A percentile compares a stretch with the other conserved stretches of the same genome.
These are phyloP conservation scores for Ambrosia artemisiifolia DNA, from an alignment of 129 eudicot genomes.

Conservation along the genomic window DNA sequence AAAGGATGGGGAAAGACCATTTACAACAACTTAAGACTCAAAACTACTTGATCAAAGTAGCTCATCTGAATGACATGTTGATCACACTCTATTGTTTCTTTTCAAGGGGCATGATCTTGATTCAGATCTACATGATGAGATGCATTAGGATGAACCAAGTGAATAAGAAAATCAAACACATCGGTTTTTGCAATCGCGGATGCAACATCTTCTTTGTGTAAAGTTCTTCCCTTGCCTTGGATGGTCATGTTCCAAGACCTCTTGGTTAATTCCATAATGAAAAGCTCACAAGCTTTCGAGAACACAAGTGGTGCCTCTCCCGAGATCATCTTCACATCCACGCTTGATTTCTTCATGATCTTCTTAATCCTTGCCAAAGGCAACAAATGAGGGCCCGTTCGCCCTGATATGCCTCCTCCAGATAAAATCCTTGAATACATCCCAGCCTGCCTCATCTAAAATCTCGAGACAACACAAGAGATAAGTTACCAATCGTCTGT, in stretches of 20 bases:
- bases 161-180: conserved; percentile 66
- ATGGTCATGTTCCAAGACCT: conserved; percentile 62
- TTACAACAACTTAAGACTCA: background rate
- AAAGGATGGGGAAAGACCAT: no score
- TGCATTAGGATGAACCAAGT: conserved; percentile 31
- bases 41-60: background rate
- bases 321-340: conserved; percentile 73
- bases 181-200: conserved; percentile 73
- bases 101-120: conserved; percentile 13
- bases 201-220: conserved; percentile 71
- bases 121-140: conserved; percentile 3
- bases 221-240: conserved; percentile 62
- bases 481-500: background rate
- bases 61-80: background rate
- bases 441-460: conserved; percentile 62
- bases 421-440: conserved; percentile 53
- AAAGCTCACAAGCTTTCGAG: conserved; percentile 73
- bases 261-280: conserved; percentile 61
- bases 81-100: background rate
- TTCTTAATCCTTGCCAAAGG: conserved; percentile 85
- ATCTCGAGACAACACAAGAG: background rate
- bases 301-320: conserved; percentile 83
- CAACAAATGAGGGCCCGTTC: conserved; percentile 65
- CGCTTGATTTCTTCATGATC: conserved; percentile 81
- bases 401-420: conserved; percentile 54